Percentiles rank a stretch among this genome's conserved stretches.
Conservation (phyloP, 495 filamentous ascomycete genomes). For the Penicillium coprophilum region DNA sequence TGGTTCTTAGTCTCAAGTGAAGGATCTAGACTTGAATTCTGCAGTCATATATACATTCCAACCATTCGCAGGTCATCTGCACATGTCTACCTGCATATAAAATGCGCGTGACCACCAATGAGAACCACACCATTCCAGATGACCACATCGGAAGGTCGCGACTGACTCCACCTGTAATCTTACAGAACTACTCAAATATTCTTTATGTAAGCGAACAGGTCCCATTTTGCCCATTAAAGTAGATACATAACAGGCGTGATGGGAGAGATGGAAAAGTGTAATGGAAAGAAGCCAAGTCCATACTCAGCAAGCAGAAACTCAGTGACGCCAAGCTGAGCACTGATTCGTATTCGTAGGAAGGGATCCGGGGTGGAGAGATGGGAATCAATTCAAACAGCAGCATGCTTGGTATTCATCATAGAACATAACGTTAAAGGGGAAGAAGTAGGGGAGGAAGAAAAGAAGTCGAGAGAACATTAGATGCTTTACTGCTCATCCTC, state of each 20-base stretch:
- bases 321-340: conserved; percentile 7
- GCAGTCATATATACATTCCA: background rate
- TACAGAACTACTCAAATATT: conserved; percentile 2
- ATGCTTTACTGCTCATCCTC: conserved; percentile 65
- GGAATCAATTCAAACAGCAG: conserved; percentile 23
- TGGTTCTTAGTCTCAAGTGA: background rate
- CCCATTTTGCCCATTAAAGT: conserved; percentile 39
- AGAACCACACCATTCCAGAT: background rate
- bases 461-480: conserved; percentile 17
- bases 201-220: conserved; percentile 26
- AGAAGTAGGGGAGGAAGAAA: conserved; percentile 6
- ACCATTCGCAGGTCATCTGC: background rate
- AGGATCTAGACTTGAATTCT: background rate
- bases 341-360: conserved; percentile 11
- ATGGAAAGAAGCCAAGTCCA: conserved; percentile 14
- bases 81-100: background rate
- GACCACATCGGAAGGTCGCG: background rate
- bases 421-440: conserved; percentile 24
- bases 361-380: conserved; percentile 9
- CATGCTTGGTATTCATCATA: conserved; percentile 37
- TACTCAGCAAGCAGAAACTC: conserved; percentile 15
- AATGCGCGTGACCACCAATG: background rate
- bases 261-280: conserved; percentile 10
- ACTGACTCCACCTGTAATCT: background rate
- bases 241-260: conserved; percentile 36